A percentile compares a stretch with the other conserved stretches of the same genome.
Evolutionary conservation across 2,329 filamentous ascomycete species (phyloP).

Genomic region (Cladophialophora immunda): DNA sequence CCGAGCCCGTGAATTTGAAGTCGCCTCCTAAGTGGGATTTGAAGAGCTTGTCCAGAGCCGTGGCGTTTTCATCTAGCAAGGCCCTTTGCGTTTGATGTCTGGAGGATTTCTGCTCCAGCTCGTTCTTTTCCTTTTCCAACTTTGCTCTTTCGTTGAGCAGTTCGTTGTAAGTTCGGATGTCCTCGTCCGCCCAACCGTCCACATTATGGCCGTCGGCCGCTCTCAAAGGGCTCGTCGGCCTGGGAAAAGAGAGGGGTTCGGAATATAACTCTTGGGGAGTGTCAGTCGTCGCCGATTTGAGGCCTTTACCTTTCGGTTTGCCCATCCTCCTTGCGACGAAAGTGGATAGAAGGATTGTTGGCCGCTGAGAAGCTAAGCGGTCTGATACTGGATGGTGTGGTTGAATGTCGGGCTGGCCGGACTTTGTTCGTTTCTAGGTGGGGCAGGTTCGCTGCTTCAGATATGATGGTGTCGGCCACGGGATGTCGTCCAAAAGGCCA

Average conservation of each 20-base stretch:
- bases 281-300: conserved; percentile 17
- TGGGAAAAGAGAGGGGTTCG: conserved; percentile 2
- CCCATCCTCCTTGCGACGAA: conserved; percentile 25
- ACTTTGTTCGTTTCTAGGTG: background rate
- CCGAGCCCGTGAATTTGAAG: conserved; percentile 36
- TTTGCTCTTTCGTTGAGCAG: conserved; percentile 38
- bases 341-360: background rate
- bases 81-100: conserved; percentile 37
- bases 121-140: conserved; percentile 39
- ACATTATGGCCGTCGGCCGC: conserved; percentile 39
- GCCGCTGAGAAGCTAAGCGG: background rate
- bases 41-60: conserved; percentile 34
- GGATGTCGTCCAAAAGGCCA: conserved; percentile 7
- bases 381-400: conserved; percentile 1
- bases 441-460: conserved; percentile 1
- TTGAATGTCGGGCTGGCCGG: conserved; percentile 3
- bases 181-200: conserved; percentile 38
- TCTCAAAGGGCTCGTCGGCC: conserved; percentile 18
- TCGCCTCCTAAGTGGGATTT: conserved; percentile 36
- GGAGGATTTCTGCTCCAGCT: conserved; percentile 38
- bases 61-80: conserved; percentile 36
- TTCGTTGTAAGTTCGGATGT: conserved; percentile 40
- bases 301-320: conserved; percentile 34
- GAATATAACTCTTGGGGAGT: conserved; percentile 12
- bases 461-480: conserved; percentile 6